Evolutionary conservation across 139 green algal species (phyloP), one percentile per base, ranked within the genome.

Genomic region (Micromonas pusilla): DNA sequence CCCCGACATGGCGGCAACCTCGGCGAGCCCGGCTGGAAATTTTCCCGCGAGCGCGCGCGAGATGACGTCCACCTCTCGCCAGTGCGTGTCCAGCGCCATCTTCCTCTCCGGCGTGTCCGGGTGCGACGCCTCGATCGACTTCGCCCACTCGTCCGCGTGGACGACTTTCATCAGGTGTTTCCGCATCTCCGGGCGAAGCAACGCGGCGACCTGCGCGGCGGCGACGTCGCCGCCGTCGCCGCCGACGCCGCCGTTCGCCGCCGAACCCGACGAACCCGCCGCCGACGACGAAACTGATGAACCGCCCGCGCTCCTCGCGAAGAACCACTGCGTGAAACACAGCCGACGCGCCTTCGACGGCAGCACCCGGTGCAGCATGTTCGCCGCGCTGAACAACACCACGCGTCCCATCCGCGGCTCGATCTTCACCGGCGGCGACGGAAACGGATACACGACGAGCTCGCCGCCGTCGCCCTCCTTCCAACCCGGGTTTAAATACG

Each of bases 241-340:
- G n/a, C n/a, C n/a, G n/a, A n/a, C n/a, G n/a, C n/a, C n/a, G n/a
- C n/a, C n/a, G n/a, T n/a, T n/a, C n/a, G n/a, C n/a, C n/a, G n/a
- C n/a, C n/a, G n/a, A n/a, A n/a, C n/a, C n/a, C n/a, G n/a, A n/a
- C n/a, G n/a, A n/a, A n/a, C n/a, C n/a, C n/a, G n/a, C n/a, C n/a
- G n/a, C n/a, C n/a, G n/a, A n/a, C n/a, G n/a, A n/a, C n/a, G n/a
- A n/a, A n/a, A n/a, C n/a, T n/a, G n/a, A n/a, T n/a, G n/a, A n/a
- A n/a, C n/a, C n/a, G n/a, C n/a, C 1, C 37, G 20, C 33, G 20
- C 30, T n/a, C 2, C 62, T 62, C 33, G 68, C 68, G 33, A 63
- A 68, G 20, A 78, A 53, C 72, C 72, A 78, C 28, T 25, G 0
- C 0, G 72, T 78, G 13, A 78, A 78, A 33, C 60, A 70, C 2